A percentile compares a stretch with the other conserved stretches of the same genome.
These are phyloP conservation scores for Venturia nashicola DNA, from an alignment of 2,329 filamentous ascomycete species.

Conservation along the genomic window DNA sequence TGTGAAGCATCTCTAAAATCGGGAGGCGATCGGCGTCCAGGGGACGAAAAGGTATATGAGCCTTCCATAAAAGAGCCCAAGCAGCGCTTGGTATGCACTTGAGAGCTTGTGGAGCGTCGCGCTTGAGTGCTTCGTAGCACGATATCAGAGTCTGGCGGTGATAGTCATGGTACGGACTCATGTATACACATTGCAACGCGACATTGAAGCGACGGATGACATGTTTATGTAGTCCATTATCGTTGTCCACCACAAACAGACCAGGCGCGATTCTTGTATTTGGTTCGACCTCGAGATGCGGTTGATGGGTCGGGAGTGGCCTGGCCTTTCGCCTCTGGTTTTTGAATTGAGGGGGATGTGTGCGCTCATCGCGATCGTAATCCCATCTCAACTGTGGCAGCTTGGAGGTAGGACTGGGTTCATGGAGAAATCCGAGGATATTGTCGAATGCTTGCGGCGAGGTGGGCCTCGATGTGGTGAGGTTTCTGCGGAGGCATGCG, in stretches of 20 bases:
- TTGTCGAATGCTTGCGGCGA: neutral
- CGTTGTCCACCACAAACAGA: neutral
- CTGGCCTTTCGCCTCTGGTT: neutral
- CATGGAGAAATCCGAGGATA: neutral
- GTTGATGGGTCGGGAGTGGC: neutral
- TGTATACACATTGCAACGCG: neutral
- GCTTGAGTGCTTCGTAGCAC: conserved; percentile 1
- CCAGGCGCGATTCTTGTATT: neutral
- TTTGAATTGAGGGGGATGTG: neutral
- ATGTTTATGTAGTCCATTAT: neutral
- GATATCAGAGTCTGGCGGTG: neutral
- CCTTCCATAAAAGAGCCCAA: conserved; percentile 2
- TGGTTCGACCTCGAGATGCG: neutral
- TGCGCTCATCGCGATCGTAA: neutral
- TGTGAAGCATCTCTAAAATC: neutral
- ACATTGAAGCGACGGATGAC: neutral
- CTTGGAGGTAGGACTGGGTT: neutral
- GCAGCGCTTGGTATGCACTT: neutral
- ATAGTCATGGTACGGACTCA: neutral
- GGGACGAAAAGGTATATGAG: neutral
- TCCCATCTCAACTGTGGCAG: neutral
- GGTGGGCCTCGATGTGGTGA: neutral
- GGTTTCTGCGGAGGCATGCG: neutral
- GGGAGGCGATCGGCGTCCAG: neutral
- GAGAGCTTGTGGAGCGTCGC: neutral